A percentile compares a stretch with the other conserved stretches of the same genome.
These are phyloP conservation scores for Pythium volutum DNA, from an alignment of 352 stramenopile genomes.

Conservation along the genomic window DNA sequence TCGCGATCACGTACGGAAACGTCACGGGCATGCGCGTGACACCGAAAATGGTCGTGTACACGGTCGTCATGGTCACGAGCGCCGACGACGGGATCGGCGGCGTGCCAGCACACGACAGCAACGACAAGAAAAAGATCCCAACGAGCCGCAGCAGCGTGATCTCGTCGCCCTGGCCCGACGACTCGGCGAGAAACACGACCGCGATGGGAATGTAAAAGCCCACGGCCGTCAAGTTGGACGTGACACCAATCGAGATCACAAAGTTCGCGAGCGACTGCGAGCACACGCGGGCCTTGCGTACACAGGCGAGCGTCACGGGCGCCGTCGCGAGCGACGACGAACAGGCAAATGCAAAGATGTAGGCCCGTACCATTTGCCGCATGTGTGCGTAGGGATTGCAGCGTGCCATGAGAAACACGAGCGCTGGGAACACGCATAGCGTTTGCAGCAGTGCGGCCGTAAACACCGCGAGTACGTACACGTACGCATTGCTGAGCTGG, in stretches of 20 bases:
- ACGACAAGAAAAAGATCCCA: constrained; percentile 48
- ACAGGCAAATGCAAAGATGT: constrained; percentile 63
- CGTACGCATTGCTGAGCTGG: constrained; percentile 2
- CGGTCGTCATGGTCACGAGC: constrained; percentile 18
- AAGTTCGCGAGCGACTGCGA: constrained; percentile 73
- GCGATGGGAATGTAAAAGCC: constrained; percentile 63
- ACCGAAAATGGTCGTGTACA: constrained; percentile 20
- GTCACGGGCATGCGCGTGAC: constrained; percentile 27
- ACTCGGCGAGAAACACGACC: constrained; percentile 61
- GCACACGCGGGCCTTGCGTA: constrained; percentile 57
- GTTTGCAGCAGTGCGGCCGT: background rate
- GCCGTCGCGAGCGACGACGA: constrained; percentile 66
- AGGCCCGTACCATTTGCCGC: constrained; percentile 54
- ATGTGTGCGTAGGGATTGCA: constrained; percentile 73
- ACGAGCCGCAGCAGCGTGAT: constrained; percentile 45
- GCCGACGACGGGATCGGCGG: constrained; percentile 49
- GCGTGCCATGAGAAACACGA: constrained; percentile 30
- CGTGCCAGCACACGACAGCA: constrained; percentile 47
- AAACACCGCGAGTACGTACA: constrained; percentile 8
- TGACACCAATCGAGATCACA: constrained; percentile 65
- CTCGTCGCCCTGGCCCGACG: constrained; percentile 47
- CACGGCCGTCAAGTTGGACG: constrained; percentile 52
- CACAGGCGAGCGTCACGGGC: constrained; percentile 59
- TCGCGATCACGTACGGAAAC: constrained; percentile 32
- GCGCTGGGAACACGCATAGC: background rate